These are phyloP conservation scores for Apophysomyces elegans DNA, from an alignment of 371 early-diverging fungal species.

Conservation along the genomic window DNA sequence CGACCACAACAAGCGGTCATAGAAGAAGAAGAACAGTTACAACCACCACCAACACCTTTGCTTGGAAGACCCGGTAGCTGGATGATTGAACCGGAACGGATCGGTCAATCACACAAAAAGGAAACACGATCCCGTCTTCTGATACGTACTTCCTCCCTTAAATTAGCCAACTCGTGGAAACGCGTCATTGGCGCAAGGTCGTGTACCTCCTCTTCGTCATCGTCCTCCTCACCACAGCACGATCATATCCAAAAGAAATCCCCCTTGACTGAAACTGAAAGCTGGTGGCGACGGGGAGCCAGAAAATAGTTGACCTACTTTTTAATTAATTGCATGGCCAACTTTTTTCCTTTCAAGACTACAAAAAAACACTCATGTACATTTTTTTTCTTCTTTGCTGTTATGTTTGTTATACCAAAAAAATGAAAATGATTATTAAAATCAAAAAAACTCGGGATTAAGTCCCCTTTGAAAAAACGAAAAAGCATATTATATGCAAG, in stretches of 20 bases:
- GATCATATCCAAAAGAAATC: slow-evolving; percentile 3
- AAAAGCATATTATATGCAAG: no score
- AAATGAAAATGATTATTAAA: no score
- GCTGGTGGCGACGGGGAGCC: slow-evolving; percentile 2
- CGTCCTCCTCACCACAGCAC: background rate
- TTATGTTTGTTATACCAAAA: no score
- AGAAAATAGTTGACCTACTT: background rate
- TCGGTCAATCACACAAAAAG: background rate
- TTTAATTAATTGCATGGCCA: no score
- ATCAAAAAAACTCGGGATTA: no score
- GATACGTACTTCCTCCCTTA: background rate
- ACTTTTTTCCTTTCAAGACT: no score
- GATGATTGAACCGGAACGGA: background rate
- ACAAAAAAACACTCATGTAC: no score
- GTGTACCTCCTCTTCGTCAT: no score
- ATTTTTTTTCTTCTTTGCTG: no score
- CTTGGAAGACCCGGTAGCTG: background rate
- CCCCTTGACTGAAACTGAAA: background rate
- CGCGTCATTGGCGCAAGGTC: background rate
- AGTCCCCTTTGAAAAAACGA: background rate
- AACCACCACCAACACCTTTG: background rate
- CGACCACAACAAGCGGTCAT: background rate
- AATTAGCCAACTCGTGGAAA: slow-evolving; percentile 6
- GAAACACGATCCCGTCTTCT: background rate
- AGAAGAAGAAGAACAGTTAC: background rate